Percentiles rank a stretch among this genome's conserved stretches.
phyloP scores from a whole-genome alignment of 352 stramenopile genomes.

The Globisporangium perplexum region DNA sequence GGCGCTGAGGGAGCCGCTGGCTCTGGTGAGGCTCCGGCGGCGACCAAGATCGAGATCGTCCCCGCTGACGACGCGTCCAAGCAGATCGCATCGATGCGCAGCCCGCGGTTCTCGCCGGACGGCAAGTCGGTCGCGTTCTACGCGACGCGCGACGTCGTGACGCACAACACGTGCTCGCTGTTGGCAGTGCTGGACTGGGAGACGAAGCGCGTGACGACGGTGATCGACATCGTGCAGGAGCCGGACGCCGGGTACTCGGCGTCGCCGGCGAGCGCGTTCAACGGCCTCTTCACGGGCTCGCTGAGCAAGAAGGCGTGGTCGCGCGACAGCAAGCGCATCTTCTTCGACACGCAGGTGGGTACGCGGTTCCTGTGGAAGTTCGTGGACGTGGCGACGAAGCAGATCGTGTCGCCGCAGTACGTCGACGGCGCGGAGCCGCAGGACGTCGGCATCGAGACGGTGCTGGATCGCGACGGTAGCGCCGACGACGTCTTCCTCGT shows the following conservation, averaged over 20 bases:
- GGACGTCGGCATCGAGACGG: conserved; percentile 34
- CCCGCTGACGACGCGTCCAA: conserved; percentile 28
- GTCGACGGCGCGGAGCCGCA: conserved; percentile 24
- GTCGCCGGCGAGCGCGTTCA: conserved; percentile 48
- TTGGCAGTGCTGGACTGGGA: conserved; percentile 59
- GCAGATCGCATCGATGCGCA: conserved; percentile 44
- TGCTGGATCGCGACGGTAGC: conserved; percentile 41
- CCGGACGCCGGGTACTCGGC: conserved; percentile 25
- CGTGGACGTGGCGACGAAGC: conserved; percentile 45
- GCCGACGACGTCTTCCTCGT: conserved; percentile 35
- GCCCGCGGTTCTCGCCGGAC: conserved; percentile 60
- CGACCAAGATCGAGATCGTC: conserved; percentile 34
- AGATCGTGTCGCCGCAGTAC: conserved; percentile 43
- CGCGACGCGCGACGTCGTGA: conserved; percentile 56
- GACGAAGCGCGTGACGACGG: conserved; percentile 47
- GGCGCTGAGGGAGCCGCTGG: conserved; percentile 13
- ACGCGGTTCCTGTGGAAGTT: conserved; percentile 67
- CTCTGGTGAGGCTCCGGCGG: conserved; percentile 20
- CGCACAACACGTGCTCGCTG: conserved; percentile 71
- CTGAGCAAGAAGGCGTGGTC: conserved; percentile 54
- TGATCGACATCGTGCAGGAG: conserved; percentile 62
- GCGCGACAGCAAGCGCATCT: conserved; percentile 44
- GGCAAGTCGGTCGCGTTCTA: conserved; percentile 65
- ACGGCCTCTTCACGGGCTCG: conserved; percentile 58
- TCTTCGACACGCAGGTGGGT: conserved; percentile 66